Evolutionary conservation across 2,329 filamentous ascomycete genomes (phyloP).

Genomic region (Fusarium sp.): DNA sequence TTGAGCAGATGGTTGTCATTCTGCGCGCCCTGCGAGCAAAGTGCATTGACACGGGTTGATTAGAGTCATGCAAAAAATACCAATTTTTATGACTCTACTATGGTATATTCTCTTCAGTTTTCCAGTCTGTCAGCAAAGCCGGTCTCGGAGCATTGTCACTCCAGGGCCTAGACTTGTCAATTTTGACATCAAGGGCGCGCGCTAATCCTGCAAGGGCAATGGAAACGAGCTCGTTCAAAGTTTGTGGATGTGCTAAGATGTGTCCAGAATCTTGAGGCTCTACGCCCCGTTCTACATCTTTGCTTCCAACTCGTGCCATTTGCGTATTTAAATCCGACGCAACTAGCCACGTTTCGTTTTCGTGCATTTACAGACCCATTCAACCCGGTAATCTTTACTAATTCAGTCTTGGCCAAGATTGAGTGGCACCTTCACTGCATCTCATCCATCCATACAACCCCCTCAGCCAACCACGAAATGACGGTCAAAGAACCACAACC

Average conservation of each 20-base stretch:
- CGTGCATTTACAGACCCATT: too few species aligned
- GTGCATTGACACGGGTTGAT: constrained; percentile 33
- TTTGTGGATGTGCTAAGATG: background rate
- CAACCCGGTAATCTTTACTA: too few species aligned
- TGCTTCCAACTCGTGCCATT: background rate
- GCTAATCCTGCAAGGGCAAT: background rate
- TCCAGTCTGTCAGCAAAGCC: too few species aligned
- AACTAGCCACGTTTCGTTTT: background rate
- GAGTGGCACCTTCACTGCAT: background rate
- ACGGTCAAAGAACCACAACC: background rate
- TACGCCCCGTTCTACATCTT: background rate
- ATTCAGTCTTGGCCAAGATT: background rate
- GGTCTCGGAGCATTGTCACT: background rate
- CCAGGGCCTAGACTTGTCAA: background rate
- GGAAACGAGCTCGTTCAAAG: background rate
- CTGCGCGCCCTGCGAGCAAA: constrained; percentile 34
- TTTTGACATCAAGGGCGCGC: constrained; percentile 31
- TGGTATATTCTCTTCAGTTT: too few species aligned
- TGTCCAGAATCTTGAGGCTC: constrained; percentile 8
- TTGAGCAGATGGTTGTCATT: constrained; percentile 40
- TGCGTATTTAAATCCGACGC: background rate
- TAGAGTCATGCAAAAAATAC: background rate
- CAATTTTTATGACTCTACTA: too few species aligned
- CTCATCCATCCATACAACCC: background rate
- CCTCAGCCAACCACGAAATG: background rate